These are phyloP conservation scores for Colletotrichum neosansevieriae DNA, from an alignment of 2,329 filamentous ascomycete genomes.

Conservation along the genomic window DNA sequence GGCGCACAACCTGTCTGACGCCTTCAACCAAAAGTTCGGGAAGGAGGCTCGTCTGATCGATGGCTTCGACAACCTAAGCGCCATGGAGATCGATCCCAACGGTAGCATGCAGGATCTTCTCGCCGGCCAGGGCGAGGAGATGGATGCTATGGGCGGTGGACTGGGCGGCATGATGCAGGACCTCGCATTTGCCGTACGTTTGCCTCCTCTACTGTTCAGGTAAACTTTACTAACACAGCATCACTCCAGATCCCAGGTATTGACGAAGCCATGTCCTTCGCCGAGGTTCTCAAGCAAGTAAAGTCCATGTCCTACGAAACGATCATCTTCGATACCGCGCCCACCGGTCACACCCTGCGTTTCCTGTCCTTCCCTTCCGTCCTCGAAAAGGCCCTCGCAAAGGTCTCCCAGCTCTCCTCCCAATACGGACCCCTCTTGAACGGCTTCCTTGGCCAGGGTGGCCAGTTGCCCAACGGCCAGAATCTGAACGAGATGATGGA, in stretches of 20 bases:
- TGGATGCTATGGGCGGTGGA: constrained; percentile 76
- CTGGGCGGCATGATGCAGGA: constrained; percentile 99
- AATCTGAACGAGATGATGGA: constrained; percentile 91
- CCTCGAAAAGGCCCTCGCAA: constrained; percentile 97
- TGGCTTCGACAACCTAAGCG: constrained; percentile 92
- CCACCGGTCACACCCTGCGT: constrained; percentile 96
- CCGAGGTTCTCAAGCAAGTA: constrained; percentile 98
- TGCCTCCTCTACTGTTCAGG: constrained; percentile 3
- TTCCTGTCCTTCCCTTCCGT: constrained; percentile 99
- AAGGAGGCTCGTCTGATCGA: constrained; percentile 95
- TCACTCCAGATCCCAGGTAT: constrained; percentile 89
- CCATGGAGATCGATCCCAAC: constrained; percentile 99
- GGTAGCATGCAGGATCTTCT: constrained; percentile 97
- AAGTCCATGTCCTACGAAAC: constrained; percentile 99
- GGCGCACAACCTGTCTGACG: constrained; percentile 97
- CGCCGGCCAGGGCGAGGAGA: constrained; percentile 75
- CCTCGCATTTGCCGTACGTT: constrained; percentile 87
- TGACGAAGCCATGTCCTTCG: constrained; percentile 99
- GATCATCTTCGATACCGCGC: constrained; percentile 98
- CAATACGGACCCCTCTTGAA: constrained; percentile 98
- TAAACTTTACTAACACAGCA: neutral
- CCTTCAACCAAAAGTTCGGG: constrained; percentile 98
- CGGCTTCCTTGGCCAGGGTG: constrained; percentile 85
- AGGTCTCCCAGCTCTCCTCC: constrained; percentile 91
- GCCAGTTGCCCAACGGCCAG: constrained; percentile 86